Percentiles rank a stretch among this genome's conserved stretches.
These are phyloP conservation scores for Penicillium concentricum DNA, from an alignment of 2,329 filamentous ascomycete genomes.

Conservation along the genomic window DNA sequence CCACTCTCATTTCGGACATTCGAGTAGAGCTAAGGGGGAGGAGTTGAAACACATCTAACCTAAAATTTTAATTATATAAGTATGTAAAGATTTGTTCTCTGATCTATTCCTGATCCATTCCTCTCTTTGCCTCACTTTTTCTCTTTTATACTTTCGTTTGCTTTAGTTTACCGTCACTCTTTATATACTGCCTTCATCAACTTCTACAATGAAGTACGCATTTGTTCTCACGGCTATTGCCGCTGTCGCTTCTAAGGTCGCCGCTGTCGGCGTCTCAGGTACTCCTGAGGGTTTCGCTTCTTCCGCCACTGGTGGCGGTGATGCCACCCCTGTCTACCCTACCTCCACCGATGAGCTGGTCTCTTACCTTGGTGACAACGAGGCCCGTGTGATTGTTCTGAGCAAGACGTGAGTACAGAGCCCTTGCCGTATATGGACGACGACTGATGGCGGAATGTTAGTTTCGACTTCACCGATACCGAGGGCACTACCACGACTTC, in stretches of 20 bases:
- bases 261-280: slow-evolving; percentile 6
- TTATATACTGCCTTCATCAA: neutral
- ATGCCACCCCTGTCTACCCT: slow-evolving; percentile 6
- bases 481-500: slow-evolving; percentile 1
- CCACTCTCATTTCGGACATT: neutral
- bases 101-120: neutral
- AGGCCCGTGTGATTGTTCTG: slow-evolving; percentile 9
- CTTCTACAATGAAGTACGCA: slow-evolving; percentile 1
- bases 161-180: neutral
- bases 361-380: slow-evolving; percentile 6
- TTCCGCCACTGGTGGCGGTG: slow-evolving; percentile 7
- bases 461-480: slow-evolving; percentile 7
- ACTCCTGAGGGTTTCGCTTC: slow-evolving; percentile 10
- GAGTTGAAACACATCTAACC: neutral
- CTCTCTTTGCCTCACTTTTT: neutral
- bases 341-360: slow-evolving; percentile 8
- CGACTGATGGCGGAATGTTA: neutral
- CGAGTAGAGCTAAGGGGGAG: neutral
- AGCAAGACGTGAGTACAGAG: slow-evolving; percentile 5
- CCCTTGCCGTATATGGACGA: no score
- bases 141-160: neutral
- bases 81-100: neutral
- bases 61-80: neutral
- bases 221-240: slow-evolving; percentile 3
- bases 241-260: slow-evolving; percentile 1